phyloP scores from a whole-genome alignment of 2,329 filamentous ascomycete genomes.

The Gaeumannomyces sp. region DNA sequence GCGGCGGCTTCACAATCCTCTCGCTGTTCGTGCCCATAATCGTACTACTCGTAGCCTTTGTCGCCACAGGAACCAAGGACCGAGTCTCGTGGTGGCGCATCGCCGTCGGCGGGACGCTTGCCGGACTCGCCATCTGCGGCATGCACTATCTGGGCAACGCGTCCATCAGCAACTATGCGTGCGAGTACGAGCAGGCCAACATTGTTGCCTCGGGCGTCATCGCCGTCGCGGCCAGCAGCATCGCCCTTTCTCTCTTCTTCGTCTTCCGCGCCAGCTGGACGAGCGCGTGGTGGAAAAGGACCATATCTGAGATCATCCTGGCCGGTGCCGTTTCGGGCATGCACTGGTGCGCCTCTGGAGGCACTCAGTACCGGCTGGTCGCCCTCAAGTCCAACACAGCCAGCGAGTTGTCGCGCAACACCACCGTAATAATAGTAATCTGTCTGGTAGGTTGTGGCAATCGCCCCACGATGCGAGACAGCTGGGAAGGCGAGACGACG shows the following conservation, averaged over 20 bases:
- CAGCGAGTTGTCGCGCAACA: conserved; percentile 48
- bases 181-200: conserved; percentile 52
- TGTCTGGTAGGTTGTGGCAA: conserved; percentile 48
- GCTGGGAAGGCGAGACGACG: not conserved
- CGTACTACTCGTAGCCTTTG: conserved; percentile 67
- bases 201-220: conserved; percentile 66
- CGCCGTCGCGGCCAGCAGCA: conserved; percentile 63
- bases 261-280: conserved; percentile 71
- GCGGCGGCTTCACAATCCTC: conserved; percentile 61
- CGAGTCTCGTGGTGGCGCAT: conserved; percentile 53
- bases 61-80: conserved; percentile 57
- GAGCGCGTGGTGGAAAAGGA: conserved; percentile 69
- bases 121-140: conserved; percentile 69
- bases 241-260: conserved; percentile 72
- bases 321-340: conserved; percentile 74
- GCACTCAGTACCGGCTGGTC: conserved; percentile 60
- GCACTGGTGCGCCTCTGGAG: conserved; percentile 76
- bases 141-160: conserved; percentile 90
- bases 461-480: not conserved
- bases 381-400: conserved; percentile 31
- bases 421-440: conserved; percentile 68
- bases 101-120: conserved; percentile 57
- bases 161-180: conserved; percentile 70
- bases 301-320: conserved; percentile 59
- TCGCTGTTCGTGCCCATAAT: conserved; percentile 77